Conservation (phyloP, 2,329 filamentous ascomycete genomes). For the Fusarium nygamai region DNA sequence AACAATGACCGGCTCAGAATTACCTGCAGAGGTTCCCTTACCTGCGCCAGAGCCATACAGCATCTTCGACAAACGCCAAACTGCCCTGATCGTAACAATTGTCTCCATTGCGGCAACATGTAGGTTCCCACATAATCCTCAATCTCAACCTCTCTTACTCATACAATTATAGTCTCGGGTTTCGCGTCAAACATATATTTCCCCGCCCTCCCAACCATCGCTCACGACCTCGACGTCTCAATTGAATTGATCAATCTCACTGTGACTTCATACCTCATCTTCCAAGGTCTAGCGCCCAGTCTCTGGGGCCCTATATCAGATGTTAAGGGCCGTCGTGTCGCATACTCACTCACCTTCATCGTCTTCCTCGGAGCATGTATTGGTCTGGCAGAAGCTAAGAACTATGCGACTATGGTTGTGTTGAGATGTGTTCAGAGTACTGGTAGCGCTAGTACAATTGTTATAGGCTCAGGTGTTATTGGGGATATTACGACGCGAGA, state of each 20-base stretch:
- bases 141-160: background rate
- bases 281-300: constrained; percentile 64
- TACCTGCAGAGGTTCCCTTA: background rate
- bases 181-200: constrained; percentile 60
- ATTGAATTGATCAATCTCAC: constrained; percentile 54
- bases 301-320: constrained; percentile 62
- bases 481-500: constrained; percentile 45
- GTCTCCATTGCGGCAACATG: constrained; percentile 62
- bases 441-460: constrained; percentile 55
- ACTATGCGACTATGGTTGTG: constrained; percentile 54
- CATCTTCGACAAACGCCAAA: constrained; percentile 62
- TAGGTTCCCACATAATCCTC: constrained; percentile 34
- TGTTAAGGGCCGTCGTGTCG: constrained; percentile 54
- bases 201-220: constrained; percentile 57
- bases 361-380: constrained; percentile 65
- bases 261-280: constrained; percentile 59
- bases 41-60: constrained; percentile 50
- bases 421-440: constrained; percentile 59
- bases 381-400: constrained; percentile 54
- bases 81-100: constrained; percentile 56
- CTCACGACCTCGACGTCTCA: constrained; percentile 54
- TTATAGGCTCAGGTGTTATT: constrained; percentile 46
- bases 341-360: constrained; percentile 57
- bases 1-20: background rate
- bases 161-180: constrained; percentile 46